Conservation (phyloP, 257 asterid species). For the Solanum tacnaense region DNA sequence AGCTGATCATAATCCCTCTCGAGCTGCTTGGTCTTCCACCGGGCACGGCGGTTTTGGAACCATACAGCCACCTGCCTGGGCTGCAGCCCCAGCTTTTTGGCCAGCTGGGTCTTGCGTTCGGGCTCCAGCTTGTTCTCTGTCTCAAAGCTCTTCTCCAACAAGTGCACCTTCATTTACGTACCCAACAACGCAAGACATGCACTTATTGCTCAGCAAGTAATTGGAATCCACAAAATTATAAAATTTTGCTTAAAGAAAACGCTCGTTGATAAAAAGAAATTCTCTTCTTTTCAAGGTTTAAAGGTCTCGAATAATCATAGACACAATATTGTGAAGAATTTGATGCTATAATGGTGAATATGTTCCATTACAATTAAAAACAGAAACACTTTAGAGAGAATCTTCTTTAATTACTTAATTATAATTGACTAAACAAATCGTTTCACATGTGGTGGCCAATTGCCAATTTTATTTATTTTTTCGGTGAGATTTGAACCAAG, state of each 20-base stretch:
- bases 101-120: slow-evolving; percentile 80
- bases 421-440: background rate
- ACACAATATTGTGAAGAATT: background rate
- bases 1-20: slow-evolving; percentile 89
- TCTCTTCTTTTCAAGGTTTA: background rate
- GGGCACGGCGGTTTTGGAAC: slow-evolving; percentile 99
- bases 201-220: background rate
- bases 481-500: background rate
- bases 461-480: background rate
- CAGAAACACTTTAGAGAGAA: background rate
- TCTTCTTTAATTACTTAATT: background rate
- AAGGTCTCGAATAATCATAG: background rate
- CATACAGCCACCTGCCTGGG: slow-evolving; percentile 99
- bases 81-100: slow-evolving; percentile 85
- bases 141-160: slow-evolving; percentile 95
- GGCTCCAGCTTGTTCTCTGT: slow-evolving; percentile 97
- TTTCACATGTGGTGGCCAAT: background rate
- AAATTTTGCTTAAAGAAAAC: background rate
- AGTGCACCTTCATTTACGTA: slow-evolving; percentile 48
- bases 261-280: background rate
- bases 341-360: background rate
- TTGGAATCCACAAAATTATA: background rate
- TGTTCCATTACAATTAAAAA: background rate
- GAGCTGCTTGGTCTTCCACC: slow-evolving; percentile 96
- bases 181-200: background rate